Evolutionary conservation across 441 rosid genomes (phyloP).

Genomic region (Raphanus hybrid): DNA sequence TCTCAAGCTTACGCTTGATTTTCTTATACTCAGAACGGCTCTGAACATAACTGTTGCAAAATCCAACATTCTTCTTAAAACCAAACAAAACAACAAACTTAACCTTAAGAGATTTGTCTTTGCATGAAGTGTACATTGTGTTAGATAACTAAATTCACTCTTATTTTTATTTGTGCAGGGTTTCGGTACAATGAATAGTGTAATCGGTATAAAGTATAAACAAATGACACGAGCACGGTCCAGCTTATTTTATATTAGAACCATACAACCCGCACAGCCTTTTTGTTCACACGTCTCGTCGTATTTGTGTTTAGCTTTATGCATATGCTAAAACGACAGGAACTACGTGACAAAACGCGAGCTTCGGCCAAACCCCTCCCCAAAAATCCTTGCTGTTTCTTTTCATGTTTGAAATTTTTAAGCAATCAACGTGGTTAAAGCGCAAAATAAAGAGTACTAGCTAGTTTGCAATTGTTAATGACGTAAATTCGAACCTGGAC

Average conservation of each 20-base stretch:
- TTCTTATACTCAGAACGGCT: no score
- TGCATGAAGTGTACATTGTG: slow-evolving; percentile 23
- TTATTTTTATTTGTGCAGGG: background rate
- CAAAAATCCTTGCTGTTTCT: slow-evolving; percentile 38
- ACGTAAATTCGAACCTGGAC: background rate
- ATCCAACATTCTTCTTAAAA: slow-evolving; percentile 8
- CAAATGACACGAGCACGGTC: slow-evolving; percentile 36
- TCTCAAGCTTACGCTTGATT: no score
- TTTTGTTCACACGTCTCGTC: slow-evolving; percentile 45
- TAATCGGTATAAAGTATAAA: slow-evolving; percentile 25
- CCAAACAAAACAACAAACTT: slow-evolving; percentile 15
- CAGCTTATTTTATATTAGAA: slow-evolving; percentile 37
- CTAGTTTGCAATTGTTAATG: background rate
- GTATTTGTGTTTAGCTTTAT: slow-evolving; percentile 37
- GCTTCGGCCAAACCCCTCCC: slow-evolving; percentile 48
- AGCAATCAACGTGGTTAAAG: background rate
- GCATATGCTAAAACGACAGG: slow-evolving; percentile 40
- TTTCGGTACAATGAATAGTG: slow-evolving; percentile 6
- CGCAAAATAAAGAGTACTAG: background rate
- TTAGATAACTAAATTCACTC: slow-evolving; percentile 12
- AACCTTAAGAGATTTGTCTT: slow-evolving; percentile 22
- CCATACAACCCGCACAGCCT: slow-evolving; percentile 41
- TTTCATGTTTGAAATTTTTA: slow-evolving; percentile 6
- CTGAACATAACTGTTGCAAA: slow-evolving; percentile 19
- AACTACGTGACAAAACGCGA: slow-evolving; percentile 46